Base-by-base conservation (phyloP, 345 rosid genomes). In the Bretschneidera sinensis region DNA sequence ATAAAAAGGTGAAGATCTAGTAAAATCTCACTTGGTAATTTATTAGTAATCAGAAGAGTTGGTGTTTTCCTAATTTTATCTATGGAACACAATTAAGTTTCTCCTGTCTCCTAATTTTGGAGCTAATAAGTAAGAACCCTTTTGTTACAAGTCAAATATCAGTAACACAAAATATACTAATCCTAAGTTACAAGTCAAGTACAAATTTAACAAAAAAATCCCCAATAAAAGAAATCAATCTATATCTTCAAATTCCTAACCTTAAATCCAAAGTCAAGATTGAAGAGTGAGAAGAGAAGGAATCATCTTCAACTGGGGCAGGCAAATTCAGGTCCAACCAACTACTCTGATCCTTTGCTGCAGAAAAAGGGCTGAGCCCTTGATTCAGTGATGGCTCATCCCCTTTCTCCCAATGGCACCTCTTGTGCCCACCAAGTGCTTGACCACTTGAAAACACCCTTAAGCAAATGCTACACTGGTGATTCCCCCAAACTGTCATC, bases 391-490 rank as follows among this genome's bases (percentile, higher is more conserved):
- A 21, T 18, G 75, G 33, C 33, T 71, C 82, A 2, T 81, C 82
- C 19, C 59, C 74, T 62, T 54, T 84, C 73, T 84, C 96, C 91
- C 88, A 82, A 48, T 84, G 96, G 67, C 81, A 82, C 67, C 94
- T 84, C 80, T 72, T 89, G 57, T 89, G 96, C 5, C 96, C 94
- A 1, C 87, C 91, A 0, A 89, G 78, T 24, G 94, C 94, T 57
- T 89, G 94, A 63, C 96, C 94, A 61, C 75, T 84, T 0, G 85
- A 57, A 63, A 84, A 89, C 53, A 81, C 82, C 71, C 80, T 81
- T 55, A 43, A 74, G 66, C 94, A 89, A 4, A 89, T 69, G 33
- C 83, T 73, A 16, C 96, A 86, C 75, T 76, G 73, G 66, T 85
- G 87, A 69, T 66, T 51, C 50, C 79, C 84, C 16, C 57, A 66